A percentile compares a stretch with the other conserved stretches of the same genome.
phyloP scores from a whole-genome alignment of 2,329 filamentous ascomycete species.

The Thermothelomyces thermophilus region DNA sequence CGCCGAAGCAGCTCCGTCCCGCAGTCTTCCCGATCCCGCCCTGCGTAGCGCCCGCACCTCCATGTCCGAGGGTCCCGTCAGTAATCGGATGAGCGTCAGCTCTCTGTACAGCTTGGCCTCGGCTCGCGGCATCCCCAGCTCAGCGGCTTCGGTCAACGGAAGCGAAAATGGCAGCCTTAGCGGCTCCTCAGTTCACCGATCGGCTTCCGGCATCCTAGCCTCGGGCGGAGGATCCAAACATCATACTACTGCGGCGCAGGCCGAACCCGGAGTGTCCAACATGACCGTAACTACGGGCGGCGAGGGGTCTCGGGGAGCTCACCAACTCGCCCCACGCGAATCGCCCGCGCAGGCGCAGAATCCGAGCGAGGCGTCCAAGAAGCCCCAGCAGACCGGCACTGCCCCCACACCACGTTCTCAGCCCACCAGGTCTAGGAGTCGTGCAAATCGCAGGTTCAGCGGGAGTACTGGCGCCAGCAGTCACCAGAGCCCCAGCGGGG shows the following conservation, averaged over 20 bases:
- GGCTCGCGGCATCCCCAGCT: slow-evolving; percentile 46
- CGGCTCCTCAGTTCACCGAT: slow-evolving; percentile 33
- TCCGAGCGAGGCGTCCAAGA: slow-evolving; percentile 41
- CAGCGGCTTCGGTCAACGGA: slow-evolving; percentile 46
- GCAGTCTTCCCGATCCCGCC: slow-evolving; percentile 43
- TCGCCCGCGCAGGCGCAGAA: slow-evolving; percentile 31
- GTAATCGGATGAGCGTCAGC: slow-evolving; percentile 63
- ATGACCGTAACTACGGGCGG: slow-evolving; percentile 46
- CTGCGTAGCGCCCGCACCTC: slow-evolving; percentile 39
- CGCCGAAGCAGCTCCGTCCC: slow-evolving; percentile 24
- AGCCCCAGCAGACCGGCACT: slow-evolving; percentile 15
- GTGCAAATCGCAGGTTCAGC: slow-evolving; percentile 68
- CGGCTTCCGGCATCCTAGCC: slow-evolving; percentile 41
- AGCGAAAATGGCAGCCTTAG: slow-evolving; percentile 39
- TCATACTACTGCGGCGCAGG: slow-evolving; percentile 37
- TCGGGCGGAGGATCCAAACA: slow-evolving; percentile 35
- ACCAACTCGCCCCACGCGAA: slow-evolving; percentile 42
- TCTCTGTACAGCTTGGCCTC: slow-evolving; percentile 66
- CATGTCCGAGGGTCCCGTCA: slow-evolving; percentile 43
- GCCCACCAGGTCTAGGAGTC: slow-evolving; percentile 57
- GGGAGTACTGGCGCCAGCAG: slow-evolving; percentile 77
- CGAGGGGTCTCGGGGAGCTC: slow-evolving; percentile 39
- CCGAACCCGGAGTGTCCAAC: slow-evolving; percentile 45
- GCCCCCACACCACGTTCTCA: slow-evolving; percentile 35
- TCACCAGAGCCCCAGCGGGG: slow-evolving; percentile 70